Evolutionary conservation across 192 early-diverging fungal genomes (phyloP), one percentile per base, ranked within the genome.

Genomic region (Coemansia sp.): DNA sequence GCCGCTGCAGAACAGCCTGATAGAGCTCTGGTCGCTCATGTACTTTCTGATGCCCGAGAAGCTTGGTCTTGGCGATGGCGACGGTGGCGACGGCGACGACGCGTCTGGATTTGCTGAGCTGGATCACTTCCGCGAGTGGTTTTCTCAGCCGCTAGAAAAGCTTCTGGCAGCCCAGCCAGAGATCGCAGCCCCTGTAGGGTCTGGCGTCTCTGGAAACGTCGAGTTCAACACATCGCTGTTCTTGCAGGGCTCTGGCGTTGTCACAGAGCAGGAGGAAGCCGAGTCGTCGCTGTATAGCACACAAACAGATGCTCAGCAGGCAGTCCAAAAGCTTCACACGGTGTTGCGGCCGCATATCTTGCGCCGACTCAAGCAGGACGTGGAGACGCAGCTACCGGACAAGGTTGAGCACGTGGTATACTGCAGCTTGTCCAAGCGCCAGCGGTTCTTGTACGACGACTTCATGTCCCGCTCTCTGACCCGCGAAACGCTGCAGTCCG

Each of bases 291-390:
- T 64, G 67, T 93, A 36, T 76, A 83, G n/a, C 62, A 64, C 59
- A 25, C 61, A 74, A 23, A 64, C 53, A 6, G 70, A 78, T 22
- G 70, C 65, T 1, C 88, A 88, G 41, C 79, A 85, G 56, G 84
- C 85, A 33, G 96, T 98, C 61, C 83, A 83, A 9, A 84, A 89
- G 30, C 75, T 99, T 9, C 95, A 99, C 48, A 71, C 82, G 6
- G 80, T 85, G 14, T 74, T 99, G 50, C 86, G 91, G 40, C 84
- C 88, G 9, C 86, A 93, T 65, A 96, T 97, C 86, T 74, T 97
- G n/a, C 87, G 96, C 5, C 85, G 97, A 4, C 75, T 97, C 20
- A 98, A 98, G 71, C 95, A 94, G 68, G 94, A 98, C 64, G 97
- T 98, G 0, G 95, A 96, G 76, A 94, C 92, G 68, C 92, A 92